A percentile compares a stretch with the other conserved stretches of the same genome.
phyloP scores from a whole-genome alignment of 1,139 yeast species.

The Protomyces lactucae-debilis region DNA sequence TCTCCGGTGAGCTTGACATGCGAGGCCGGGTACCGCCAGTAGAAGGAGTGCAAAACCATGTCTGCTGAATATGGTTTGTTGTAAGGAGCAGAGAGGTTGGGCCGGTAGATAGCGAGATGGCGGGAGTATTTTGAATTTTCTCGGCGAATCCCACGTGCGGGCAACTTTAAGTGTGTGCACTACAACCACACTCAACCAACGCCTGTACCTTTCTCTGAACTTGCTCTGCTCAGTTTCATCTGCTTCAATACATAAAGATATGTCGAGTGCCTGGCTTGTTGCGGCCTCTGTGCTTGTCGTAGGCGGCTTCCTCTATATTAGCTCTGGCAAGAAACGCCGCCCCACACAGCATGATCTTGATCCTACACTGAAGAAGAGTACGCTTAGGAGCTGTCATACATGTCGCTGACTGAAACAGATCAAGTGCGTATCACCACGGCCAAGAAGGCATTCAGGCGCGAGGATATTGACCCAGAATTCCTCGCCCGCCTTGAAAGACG shows the following conservation, averaged over 20 bases:
- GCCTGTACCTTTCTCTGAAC: no score
- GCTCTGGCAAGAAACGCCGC: slow-evolving; percentile 4
- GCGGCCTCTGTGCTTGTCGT: slow-evolving; percentile 14
- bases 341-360: slow-evolving; percentile 26
- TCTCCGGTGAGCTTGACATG: slow-evolving; percentile 23
- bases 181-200: no score
- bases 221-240: no score
- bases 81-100: not conserved
- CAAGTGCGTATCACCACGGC: slow-evolving; percentile 24
- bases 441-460: slow-evolving; percentile 25
- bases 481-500: slow-evolving; percentile 15
- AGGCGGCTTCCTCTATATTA: slow-evolving; percentile 1
- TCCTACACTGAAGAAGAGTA: slow-evolving; percentile 19
- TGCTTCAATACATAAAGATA: not conserved
- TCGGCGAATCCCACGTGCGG: no score
- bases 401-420: not conserved
- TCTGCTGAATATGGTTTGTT: not conserved
- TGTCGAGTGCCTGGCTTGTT: not conserved
- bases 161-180: no score
- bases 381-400: not conserved
- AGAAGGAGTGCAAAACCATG: slow-evolving; percentile 18
- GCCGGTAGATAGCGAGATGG: not conserved
- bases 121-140: not conserved
- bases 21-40: slow-evolving; percentile 13
- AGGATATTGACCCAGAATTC: slow-evolving; percentile 16